A percentile compares a stretch with the other conserved stretches of the same genome.
Evolutionary conservation across 2,329 filamentous ascomycete species (phyloP).

Genomic region (Hymenoscyphus albidus): DNA sequence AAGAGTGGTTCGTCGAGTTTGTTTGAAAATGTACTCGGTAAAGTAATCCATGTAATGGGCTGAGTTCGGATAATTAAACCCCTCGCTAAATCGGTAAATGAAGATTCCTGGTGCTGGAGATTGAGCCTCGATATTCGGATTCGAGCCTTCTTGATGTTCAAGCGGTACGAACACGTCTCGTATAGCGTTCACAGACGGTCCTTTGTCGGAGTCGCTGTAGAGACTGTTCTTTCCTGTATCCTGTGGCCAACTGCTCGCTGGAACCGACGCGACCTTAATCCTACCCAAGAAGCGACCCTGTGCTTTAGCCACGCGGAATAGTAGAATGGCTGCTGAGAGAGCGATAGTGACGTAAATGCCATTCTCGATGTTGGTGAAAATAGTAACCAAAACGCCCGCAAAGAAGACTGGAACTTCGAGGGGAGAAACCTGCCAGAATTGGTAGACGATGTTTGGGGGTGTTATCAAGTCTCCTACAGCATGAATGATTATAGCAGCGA

Average conservation of each 20-base stretch:
- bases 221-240: slow-evolving; percentile 47
- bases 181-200: slow-evolving; percentile 36
- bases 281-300: slow-evolving; percentile 79
- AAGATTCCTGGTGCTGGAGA: slow-evolving; percentile 88
- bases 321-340: slow-evolving; percentile 71
- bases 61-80: slow-evolving; percentile 94
- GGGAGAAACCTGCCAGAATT: slow-evolving; percentile 92
- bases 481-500: slow-evolving; percentile 91
- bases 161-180: slow-evolving; percentile 86
- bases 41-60: slow-evolving; percentile 83
- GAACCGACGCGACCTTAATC: slow-evolving; percentile 80
- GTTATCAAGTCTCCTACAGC: slow-evolving; percentile 92
- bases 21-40: slow-evolving; percentile 60
- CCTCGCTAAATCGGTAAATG: slow-evolving; percentile 91
- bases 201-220: slow-evolving; percentile 49
- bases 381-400: slow-evolving; percentile 80
- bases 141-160: slow-evolving; percentile 81
- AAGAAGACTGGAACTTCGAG: slow-evolving; percentile 92
- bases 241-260: slow-evolving; percentile 67
- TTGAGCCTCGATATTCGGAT: slow-evolving; percentile 75
- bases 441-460: slow-evolving; percentile 83
- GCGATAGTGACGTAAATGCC: slow-evolving; percentile 86
- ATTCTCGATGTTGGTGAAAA: slow-evolving; percentile 86
- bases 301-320: slow-evolving; percentile 81
- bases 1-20: slow-evolving; percentile 73